Evolutionary conservation across 106 monocot species (phyloP), one percentile per base, ranked within the genome.

Genomic region (Alisma plantagoaquatica): DNA sequence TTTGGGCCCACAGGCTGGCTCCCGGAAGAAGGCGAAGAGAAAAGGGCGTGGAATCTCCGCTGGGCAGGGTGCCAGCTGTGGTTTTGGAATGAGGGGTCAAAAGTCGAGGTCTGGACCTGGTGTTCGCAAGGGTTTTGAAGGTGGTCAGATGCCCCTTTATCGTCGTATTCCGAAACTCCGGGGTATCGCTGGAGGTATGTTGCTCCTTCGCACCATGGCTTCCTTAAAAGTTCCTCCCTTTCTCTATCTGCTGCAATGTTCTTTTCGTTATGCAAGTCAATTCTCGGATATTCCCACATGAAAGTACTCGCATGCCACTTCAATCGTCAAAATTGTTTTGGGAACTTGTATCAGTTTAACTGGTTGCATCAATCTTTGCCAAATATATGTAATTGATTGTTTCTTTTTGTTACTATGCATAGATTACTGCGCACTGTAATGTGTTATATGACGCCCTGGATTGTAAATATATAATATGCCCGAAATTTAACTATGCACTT

Each of bases 1-100:
- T 50, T 68, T 96, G 28, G 84, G 77, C 1, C 96, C 96, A 16
- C 96, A 94, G 75, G 66, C 65, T 2, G 94, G 94, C 19, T 96
- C 96, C 21, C 73, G 71, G 78, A 77, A 61, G 78, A 73, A 68
- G 68, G 43, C 31, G 9, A 96, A 96, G 76, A 53, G 96, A 46
- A 96, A 96, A 55, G 96, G 96, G 38, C 61, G 96, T 31, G 96
- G 96, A 0, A 75, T 65, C 29, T 75, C 96, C 11, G 96, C 96
- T 1, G 96, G 96, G 15, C 96, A 96, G 70, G 88, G 96, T 1
- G 63, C 65, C 54, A 96, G 96, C 60, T 96, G 96, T 49, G 96
- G 96, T 44, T 89, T 89, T 44, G 96, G 96, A 0, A 96, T 96
- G 96, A 61, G 84, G n/a, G 88, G 88, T 15, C 96, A 96, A 78